Evolutionary conservation across 306 rosid genomes (phyloP).

Genomic region (Trifolium subterraneum): DNA sequence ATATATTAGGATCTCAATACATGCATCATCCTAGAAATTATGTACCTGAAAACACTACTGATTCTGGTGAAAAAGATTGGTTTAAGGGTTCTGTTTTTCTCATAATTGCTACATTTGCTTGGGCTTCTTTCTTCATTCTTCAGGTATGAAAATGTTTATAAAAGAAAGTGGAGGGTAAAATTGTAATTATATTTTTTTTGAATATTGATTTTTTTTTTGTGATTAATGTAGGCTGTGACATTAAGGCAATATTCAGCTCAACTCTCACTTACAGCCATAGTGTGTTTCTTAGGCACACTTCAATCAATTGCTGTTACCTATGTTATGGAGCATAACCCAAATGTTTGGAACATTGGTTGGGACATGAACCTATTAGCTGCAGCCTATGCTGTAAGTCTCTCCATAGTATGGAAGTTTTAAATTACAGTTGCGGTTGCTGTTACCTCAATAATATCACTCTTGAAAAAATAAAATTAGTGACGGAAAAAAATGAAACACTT

Average conservation of each 20-base stretch:
- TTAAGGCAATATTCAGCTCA: conserved; percentile 75
- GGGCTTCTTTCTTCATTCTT: conserved; percentile 94
- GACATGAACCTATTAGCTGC: conserved; percentile 89
- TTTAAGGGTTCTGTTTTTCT: conserved; percentile 82
- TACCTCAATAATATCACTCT: too few relatives aligned
- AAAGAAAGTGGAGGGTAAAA: background rate
- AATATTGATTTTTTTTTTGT: background rate
- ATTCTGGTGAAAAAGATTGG: conserved; percentile 64
- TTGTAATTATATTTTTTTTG: background rate
- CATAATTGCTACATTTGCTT: conserved; percentile 75
- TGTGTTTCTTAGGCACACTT: conserved; percentile 78
- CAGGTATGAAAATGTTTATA: conserved; percentile 49
- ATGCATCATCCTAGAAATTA: conserved; percentile 51
- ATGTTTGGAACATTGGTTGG: conserved; percentile 92
- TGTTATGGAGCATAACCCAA: conserved; percentile 65
- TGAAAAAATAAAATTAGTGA: background rate
- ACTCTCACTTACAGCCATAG: conserved; percentile 84
- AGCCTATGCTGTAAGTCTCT: conserved; percentile 76
- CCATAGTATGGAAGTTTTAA: background rate
- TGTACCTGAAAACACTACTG: conserved; percentile 34
- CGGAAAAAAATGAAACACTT: too few relatives aligned
- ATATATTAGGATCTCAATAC: conserved; percentile 57
- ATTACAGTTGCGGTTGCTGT: background rate
- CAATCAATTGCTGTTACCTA: conserved; percentile 80
- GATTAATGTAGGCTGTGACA: conserved; percentile 63